phyloP scores from a whole-genome alignment of 2,329 filamentous ascomycete genomes.

The Samsoniella hepiali region DNA sequence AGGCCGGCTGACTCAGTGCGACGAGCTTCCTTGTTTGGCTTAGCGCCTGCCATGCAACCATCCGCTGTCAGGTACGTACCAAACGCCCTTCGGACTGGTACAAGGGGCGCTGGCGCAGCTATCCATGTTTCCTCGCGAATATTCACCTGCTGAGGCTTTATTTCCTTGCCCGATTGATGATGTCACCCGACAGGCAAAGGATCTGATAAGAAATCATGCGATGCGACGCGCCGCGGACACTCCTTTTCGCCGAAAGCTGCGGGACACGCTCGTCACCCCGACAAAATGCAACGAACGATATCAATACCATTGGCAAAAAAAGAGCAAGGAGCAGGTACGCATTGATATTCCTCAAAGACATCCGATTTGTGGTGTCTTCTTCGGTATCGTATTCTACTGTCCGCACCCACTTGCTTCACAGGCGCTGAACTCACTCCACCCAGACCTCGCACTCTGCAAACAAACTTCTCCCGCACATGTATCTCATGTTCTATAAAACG shows the following conservation, averaged over 20 bases:
- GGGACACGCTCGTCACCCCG: neutral
- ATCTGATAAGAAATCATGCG: constrained; percentile 1
- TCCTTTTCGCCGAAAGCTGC: neutral
- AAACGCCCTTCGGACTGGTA: neutral
- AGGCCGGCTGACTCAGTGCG: constrained; percentile 9
- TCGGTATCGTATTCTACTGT: neutral
- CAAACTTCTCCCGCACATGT: constrained; percentile 4
- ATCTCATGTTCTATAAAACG: neutral
- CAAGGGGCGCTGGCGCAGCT: neutral
- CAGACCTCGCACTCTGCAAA: constrained; percentile 21
- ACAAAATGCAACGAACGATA: neutral
- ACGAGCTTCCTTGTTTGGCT: neutral
- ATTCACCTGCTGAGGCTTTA: neutral
- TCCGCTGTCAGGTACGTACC: neutral
- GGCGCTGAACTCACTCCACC: constrained; percentile 13
- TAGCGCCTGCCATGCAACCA: neutral
- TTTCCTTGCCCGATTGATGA: neutral
- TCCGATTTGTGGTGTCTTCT: neutral
- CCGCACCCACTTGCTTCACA: neutral
- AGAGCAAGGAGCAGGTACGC: too few species aligned
- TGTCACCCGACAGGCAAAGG: constrained; percentile 9
- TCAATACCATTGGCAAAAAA: neutral
- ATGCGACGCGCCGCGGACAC: neutral
- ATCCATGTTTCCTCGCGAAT: neutral
- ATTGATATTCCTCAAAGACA: too few species aligned